Evolutionary conservation across 441 rosid species (phyloP).

Genomic region (Corymbia calophylla): DNA sequence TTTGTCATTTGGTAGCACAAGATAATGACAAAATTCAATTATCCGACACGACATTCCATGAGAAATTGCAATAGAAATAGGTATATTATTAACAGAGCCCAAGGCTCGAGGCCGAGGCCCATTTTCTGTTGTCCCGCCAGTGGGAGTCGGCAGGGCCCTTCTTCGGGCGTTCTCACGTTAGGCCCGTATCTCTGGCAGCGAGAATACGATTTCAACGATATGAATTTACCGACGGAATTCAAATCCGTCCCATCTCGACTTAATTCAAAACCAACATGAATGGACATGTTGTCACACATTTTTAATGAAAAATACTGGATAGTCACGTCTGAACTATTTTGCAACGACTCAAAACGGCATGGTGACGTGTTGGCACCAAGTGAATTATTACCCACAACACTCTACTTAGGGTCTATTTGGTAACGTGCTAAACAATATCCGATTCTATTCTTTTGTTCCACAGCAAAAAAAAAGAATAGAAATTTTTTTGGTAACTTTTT

Average conservation of each 20-base stretch:
- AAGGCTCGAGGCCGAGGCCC: neutral
- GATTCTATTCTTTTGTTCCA: no score
- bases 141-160: no score
- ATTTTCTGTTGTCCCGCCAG: neutral
- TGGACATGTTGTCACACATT: neutral
- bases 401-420: neutral
- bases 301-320: neutral
- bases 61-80: neutral
- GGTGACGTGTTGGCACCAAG: accelerated
- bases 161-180: neutral
- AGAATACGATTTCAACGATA: no score
- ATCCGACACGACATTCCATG: neutral
- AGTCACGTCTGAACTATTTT: neutral
- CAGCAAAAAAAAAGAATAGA: no score
- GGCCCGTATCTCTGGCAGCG: neutral
- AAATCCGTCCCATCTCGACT: neutral
- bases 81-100: neutral
- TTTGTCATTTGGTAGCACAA: neutral
- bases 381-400: neutral
- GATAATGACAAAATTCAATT: neutral
- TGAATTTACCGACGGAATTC: neutral
- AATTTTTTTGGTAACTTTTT: no score
- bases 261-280: neutral
- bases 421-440: no score
- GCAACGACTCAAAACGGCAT: neutral